These are phyloP conservation scores for Saturnispora kantuleensis DNA, from an alignment of 805 yeast species.

Conservation along the genomic window DNA sequence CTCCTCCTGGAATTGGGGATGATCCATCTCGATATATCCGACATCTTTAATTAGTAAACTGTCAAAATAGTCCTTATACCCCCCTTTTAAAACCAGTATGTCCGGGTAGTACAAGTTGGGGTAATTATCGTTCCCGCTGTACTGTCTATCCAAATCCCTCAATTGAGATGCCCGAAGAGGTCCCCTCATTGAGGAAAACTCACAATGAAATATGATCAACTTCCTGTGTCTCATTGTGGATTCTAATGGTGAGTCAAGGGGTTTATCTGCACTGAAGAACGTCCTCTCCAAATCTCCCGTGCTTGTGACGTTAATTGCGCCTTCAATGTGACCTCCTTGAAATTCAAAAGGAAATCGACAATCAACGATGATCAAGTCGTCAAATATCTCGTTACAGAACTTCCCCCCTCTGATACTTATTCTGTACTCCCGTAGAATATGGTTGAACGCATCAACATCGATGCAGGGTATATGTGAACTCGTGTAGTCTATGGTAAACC, in stretches of 20 bases:
- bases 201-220: slow-evolving; percentile 84
- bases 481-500: neutral
- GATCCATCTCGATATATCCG: slow-evolving; percentile 82
- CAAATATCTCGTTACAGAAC: slow-evolving; percentile 36
- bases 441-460: slow-evolving; percentile 45
- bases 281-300: slow-evolving; percentile 56
- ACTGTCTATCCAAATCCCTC: slow-evolving; percentile 77
- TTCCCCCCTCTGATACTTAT: slow-evolving; percentile 15
- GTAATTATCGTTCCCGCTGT: slow-evolving; percentile 41
- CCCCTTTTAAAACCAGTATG: slow-evolving; percentile 81
- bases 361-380: slow-evolving; percentile 57
- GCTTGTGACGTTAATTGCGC: slow-evolving; percentile 69
- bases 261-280: slow-evolving; percentile 29
- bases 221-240: slow-evolving; percentile 24
- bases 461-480: slow-evolving; percentile 52
- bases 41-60: slow-evolving; percentile 21
- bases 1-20: slow-evolving; percentile 37
- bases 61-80: slow-evolving; percentile 72
- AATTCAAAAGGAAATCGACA: slow-evolving; percentile 91
- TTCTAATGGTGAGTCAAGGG: slow-evolving; percentile 17
- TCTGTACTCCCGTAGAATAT: slow-evolving; percentile 36
- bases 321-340: slow-evolving; percentile 83
- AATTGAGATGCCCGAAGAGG: slow-evolving; percentile 86
- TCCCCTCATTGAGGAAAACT: slow-evolving; percentile 87
- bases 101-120: slow-evolving; percentile 85